Conservation (phyloP, 2,329 filamentous ascomycete genomes). For the Colletotrichum incanum region DNA sequence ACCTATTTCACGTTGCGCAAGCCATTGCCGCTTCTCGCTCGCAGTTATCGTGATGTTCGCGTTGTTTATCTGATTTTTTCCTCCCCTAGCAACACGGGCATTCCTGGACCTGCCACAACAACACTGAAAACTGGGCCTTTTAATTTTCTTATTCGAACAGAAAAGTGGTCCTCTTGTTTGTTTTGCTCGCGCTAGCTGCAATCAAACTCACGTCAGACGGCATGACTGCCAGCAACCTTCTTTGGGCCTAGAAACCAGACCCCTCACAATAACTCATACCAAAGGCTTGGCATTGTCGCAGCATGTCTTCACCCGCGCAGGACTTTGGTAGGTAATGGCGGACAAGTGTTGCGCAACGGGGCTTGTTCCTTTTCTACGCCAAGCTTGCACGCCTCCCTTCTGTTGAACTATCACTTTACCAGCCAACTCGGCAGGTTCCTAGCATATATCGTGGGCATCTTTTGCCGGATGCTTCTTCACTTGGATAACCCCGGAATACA, state of each 20-base stretch:
- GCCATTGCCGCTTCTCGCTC: background rate
- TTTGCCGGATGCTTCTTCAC: no score
- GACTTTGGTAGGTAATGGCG: background rate
- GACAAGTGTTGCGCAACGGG: background rate
- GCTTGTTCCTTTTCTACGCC: background rate
- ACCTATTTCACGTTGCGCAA: slow-evolving; percentile 27
- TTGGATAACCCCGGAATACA: background rate
- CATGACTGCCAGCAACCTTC: slow-evolving; percentile 6
- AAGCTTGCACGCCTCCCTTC: background rate
- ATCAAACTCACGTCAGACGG: slow-evolving; percentile 25
- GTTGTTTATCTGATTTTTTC: background rate
- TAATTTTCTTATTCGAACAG: slow-evolving; percentile 4
- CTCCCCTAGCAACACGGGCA: background rate
- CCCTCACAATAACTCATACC: background rate
- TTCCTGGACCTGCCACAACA: slow-evolving; percentile 9
- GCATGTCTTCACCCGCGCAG: background rate
- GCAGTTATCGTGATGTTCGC: background rate
- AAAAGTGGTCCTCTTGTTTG: background rate
- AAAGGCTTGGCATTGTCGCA: background rate
- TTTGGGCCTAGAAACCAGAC: background rate
- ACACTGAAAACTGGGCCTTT: background rate
- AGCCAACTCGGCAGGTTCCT: background rate
- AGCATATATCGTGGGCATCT: background rate
- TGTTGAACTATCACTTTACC: background rate
- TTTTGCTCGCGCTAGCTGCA: background rate